Percentiles rank a stretch among this genome's conserved stretches.
Conservation (phyloP, 352 stramenopile genomes). For the Thraustochytrium sp. region DNA sequence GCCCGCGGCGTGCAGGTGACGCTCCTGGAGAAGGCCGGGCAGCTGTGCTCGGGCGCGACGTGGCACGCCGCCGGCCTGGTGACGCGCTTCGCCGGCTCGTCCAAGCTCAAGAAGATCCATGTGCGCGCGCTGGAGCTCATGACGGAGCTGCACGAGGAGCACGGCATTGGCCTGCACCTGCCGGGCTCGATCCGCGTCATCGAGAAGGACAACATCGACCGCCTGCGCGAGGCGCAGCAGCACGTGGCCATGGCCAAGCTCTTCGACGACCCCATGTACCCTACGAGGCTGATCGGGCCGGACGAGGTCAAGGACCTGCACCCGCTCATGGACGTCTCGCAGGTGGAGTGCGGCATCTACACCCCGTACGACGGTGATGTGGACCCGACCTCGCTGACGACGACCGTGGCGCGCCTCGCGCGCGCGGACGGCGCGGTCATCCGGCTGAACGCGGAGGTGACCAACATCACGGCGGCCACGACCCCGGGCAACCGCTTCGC, state of each 20-base stretch:
- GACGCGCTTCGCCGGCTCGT: slow-evolving; percentile 48
- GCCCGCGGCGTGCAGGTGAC: slow-evolving; percentile 45
- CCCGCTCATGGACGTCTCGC: background rate
- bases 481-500: background rate
- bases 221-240: slow-evolving; percentile 29
- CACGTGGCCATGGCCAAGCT: slow-evolving; percentile 40
- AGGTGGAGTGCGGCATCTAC: slow-evolving; percentile 39
- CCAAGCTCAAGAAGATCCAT: slow-evolving; percentile 52
- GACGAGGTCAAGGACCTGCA: slow-evolving; percentile 32
- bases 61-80: slow-evolving; percentile 50
- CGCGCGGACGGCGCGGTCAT: slow-evolving; percentile 2
- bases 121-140: slow-evolving; percentile 46
- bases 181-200: slow-evolving; percentile 41
- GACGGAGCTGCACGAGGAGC: slow-evolving; percentile 15
- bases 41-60: slow-evolving; percentile 47
- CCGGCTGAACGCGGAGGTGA: slow-evolving; percentile 29
- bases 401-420: background rate
- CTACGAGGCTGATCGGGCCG: background rate
- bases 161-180: slow-evolving; percentile 25
- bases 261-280: slow-evolving; percentile 34
- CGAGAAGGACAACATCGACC: background rate
- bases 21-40: slow-evolving; percentile 48
- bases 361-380: slow-evolving; percentile 40
- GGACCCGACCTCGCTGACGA: slow-evolving; percentile 36
- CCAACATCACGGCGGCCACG: background rate